Base-by-base conservation (phyloP, 2,329 filamentous ascomycete genomes). In the Aspergillus pseudonomiae region DNA sequence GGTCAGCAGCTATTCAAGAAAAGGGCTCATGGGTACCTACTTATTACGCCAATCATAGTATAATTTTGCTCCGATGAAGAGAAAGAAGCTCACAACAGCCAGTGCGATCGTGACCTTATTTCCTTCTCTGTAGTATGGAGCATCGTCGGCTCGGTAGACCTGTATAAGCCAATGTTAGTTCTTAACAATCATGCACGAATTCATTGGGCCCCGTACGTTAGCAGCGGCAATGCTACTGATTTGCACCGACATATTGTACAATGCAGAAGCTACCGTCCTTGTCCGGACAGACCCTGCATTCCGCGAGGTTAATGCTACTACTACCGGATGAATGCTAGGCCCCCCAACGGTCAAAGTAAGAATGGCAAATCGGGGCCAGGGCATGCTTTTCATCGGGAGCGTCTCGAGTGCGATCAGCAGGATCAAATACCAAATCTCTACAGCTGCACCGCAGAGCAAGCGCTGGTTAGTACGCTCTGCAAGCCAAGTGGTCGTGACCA, bases 81-180 rank as follows among this genome's bases (percentile, higher is more conserved):
- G 68, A 0, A 80, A 71, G 3, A 87, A 68, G 11, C 81, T 78
- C 3, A 84, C 75, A 1, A 77, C 78, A 14, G 81, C 77, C 48
- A 88, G 81, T 1, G 79, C 81, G 12, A 88, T 79, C 59, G 85
- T 78, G 14, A 86, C 80, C 11, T 78, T 83, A 75, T 88, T 86
- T 7, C 85, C 85, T 5, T 67, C 78, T 64, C 83, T 81, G 71
- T 86, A 87, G 67, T 83, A 82, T 0, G 85, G 84, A 1, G 75
- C 74, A 61, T 87, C 85, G 67, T 81, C 79, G 19, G 82, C 73
- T 12, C 57, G 67, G n/a, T 72, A 67, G 55, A 74, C 71, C 69
- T 84, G 80, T 6, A 52, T n/a, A 41, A 7, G 16, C 39, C 7
- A n/a, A 9, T 66, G n/a, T 64, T 48, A 53, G 46, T 39, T 4